phyloP scores from a whole-genome alignment of 306 rosid genomes.

The Canavalia ensiformis region DNA sequence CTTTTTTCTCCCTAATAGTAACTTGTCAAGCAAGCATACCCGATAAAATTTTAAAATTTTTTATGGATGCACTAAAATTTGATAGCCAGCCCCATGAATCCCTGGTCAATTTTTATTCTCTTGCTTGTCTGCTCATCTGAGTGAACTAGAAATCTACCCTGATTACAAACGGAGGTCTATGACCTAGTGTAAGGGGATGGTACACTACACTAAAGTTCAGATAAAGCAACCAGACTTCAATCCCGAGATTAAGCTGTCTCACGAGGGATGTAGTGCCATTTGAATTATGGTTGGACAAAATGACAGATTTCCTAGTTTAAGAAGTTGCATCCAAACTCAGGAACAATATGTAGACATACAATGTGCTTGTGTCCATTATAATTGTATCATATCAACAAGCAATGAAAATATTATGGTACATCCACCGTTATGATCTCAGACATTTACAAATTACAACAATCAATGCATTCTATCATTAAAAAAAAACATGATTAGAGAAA shows the following conservation, averaged over 20 bases:
- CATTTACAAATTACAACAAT: slow-evolving; percentile 24
- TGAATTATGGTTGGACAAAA: slow-evolving; percentile 1
- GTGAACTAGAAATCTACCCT: neutral
- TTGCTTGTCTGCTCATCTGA: neutral
- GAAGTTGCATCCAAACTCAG: slow-evolving; percentile 24
- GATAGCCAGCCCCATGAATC: neutral
- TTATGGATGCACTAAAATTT: neutral
- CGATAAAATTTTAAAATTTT: neutral
- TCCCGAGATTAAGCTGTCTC: neutral
- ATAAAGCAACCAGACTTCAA: neutral
- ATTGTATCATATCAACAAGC: neutral
- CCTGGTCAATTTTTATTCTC: neutral
- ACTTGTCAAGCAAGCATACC: neutral
- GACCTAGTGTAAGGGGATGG: neutral
- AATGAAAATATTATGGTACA: neutral
- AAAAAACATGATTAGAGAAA: slow-evolving; percentile 10
- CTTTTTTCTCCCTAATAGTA: neutral
- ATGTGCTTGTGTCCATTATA: slow-evolving; percentile 7
- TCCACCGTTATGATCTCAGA: slow-evolving; percentile 23
- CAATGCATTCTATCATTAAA: slow-evolving; percentile 19
- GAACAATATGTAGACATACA: slow-evolving; percentile 13
- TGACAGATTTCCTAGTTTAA: neutral
- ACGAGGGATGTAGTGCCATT: neutral
- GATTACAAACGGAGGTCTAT: neutral
- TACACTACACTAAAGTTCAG: neutral